phyloP scores from a whole-genome alignment of 495 filamentous ascomycete species.

The Evernia prunastri region DNA sequence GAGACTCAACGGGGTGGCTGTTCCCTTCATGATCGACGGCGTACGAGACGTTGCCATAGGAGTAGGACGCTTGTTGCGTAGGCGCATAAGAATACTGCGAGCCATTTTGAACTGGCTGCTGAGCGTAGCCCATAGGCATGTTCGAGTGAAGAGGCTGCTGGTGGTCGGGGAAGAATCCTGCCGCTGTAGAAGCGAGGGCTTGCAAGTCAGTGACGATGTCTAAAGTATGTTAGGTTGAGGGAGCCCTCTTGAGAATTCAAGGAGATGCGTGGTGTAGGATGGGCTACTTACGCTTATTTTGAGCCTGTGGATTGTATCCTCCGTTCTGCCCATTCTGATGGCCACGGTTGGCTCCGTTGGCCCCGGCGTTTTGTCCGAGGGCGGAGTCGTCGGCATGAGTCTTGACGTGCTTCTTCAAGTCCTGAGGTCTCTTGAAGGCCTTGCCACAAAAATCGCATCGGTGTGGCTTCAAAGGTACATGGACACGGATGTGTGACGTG shows the following conservation, averaged over 20 bases:
- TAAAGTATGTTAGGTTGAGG: conserved; percentile 25
- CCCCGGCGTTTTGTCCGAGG: conserved; percentile 62
- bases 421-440: conserved; percentile 98
- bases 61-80: conserved; percentile 41
- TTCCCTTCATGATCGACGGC: conserved; percentile 51
- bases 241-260: conserved; percentile 5
- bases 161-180: conserved; percentile 52
- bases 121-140: conserved; percentile 39
- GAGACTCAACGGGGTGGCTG: conserved; percentile 49
- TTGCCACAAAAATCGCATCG: conserved; percentile 98
- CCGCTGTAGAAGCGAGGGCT: conserved; percentile 42
- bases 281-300: conserved; percentile 24
- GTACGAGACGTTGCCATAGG: conserved; percentile 71
- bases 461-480: conserved; percentile 96
- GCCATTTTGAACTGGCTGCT: conserved; percentile 47
- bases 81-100: conserved; percentile 55
- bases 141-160: conserved; percentile 52
- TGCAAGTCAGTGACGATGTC: conserved; percentile 43
- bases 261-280: conserved; percentile 1
- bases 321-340: conserved; percentile 41
- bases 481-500: conserved; percentile 97
- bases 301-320: conserved; percentile 37
- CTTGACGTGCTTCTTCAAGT: conserved; percentile 99
- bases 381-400: conserved; percentile 99
- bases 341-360: conserved; percentile 37